phyloP scores from a whole-genome alignment of 371 early-diverging fungal species.

The Mucor circinelloides region DNA sequence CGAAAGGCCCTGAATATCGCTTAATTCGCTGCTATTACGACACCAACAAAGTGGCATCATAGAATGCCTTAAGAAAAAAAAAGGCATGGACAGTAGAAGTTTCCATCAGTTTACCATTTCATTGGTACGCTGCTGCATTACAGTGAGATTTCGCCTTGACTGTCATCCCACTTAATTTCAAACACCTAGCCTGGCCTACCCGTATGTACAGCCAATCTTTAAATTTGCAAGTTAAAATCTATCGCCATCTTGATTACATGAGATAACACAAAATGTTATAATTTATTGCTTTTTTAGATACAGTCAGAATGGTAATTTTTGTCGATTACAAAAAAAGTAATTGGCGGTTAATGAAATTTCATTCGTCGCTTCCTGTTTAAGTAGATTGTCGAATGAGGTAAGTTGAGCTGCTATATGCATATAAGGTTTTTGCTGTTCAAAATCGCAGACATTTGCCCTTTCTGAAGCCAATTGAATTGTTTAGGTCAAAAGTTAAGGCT shows the following conservation, averaged over 20 bases:
- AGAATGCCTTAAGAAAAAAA: no score
- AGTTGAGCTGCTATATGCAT: no score
- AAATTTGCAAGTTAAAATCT: neutral
- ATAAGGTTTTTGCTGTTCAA: no score
- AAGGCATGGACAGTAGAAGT: neutral
- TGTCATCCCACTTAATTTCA: neutral
- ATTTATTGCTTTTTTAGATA: neutral
- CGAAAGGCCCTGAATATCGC: neutral
- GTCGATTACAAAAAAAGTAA: no score
- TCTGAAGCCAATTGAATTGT: no score
- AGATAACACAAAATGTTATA: neutral
- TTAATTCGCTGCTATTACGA: neutral
- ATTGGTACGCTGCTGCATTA: neutral
- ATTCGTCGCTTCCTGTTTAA: no score
- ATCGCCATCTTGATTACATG: neutral
- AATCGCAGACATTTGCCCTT: no score
- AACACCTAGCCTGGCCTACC: neutral
- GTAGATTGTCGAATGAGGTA: no score
- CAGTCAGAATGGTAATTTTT: neutral
- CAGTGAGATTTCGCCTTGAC: neutral
- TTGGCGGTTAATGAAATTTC: neutral
- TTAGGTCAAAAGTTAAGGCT: no score
- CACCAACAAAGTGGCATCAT: no score
- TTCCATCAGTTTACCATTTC: neutral
- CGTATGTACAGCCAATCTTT: conserved; percentile 4